Conservation (phyloP, 305 asterid genomes). For the Andrographis paniculata region DNA sequence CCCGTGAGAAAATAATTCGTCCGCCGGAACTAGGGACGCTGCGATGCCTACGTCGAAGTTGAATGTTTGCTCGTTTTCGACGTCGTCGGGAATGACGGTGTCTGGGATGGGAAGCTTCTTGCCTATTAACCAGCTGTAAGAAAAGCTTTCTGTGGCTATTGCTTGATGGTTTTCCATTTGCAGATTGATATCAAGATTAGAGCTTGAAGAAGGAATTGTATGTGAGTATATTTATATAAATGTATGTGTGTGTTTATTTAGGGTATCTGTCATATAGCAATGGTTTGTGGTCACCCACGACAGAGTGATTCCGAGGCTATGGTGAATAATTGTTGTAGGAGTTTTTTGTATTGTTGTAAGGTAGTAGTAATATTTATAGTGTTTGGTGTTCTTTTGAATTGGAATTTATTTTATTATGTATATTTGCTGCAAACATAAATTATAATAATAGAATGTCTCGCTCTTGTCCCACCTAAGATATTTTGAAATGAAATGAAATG, state of each 20-base stretch:
- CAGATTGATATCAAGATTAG: not conserved
- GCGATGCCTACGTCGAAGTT: not conserved
- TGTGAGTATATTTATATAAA: constrained; percentile 4
- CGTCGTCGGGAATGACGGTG: not conserved
- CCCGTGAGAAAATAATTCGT: not conserved
- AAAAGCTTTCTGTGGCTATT: not conserved
- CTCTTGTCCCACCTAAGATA: too few relatives aligned
- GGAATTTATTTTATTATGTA: too few relatives aligned
- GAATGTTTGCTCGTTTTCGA: not conserved
- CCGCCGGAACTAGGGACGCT: not conserved
- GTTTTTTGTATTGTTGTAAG: too few relatives aligned
- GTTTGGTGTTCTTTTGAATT: too few relatives aligned
- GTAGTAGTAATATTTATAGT: too few relatives aligned
- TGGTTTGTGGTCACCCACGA: not conserved
- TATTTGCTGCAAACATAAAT: too few relatives aligned
- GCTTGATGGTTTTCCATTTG: not conserved
- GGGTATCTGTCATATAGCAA: not conserved
- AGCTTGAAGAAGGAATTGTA: constrained; percentile 11
- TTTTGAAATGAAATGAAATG: too few relatives aligned
- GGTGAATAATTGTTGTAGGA: not conserved
- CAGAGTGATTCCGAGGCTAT: not conserved
- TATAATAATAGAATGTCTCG: too few relatives aligned
- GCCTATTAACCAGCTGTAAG: not conserved
- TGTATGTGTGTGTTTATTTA: too few relatives aligned
- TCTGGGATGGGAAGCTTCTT: not conserved